Evolutionary conservation across 2,329 filamentous ascomycete genomes (phyloP).

Genomic region (Phialemoniopsis sp.): DNA sequence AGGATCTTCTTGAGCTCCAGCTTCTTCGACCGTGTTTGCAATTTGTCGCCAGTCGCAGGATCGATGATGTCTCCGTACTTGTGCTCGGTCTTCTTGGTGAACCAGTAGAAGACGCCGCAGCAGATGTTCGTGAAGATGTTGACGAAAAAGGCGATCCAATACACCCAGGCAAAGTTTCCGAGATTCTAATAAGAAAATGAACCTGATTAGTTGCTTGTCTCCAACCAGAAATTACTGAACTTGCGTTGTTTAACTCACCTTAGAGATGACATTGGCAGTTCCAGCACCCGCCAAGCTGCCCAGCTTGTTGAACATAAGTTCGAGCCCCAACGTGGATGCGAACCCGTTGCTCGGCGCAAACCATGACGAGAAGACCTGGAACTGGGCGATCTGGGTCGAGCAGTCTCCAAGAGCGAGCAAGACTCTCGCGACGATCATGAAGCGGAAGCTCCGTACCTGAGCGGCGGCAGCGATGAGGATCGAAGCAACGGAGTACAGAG

Average conservation of each 20-base stretch:
- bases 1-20: constrained; percentile 53
- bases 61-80: constrained; percentile 43
- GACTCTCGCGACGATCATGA: constrained; percentile 57
- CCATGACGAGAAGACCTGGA: constrained; percentile 63
- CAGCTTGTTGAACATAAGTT: constrained; percentile 57
- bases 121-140: constrained; percentile 58
- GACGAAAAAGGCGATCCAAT: constrained; percentile 59
- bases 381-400: constrained; percentile 60
- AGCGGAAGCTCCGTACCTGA: constrained; percentile 50
- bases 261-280: constrained; percentile 11
- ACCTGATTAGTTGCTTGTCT: too few species aligned
- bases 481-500: constrained; percentile 51
- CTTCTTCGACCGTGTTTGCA: constrained; percentile 55
- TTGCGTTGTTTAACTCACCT: too few species aligned
- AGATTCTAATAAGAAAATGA: too few species aligned
- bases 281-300: constrained; percentile 54
- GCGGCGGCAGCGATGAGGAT: constrained; percentile 56
- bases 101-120: constrained; percentile 48
- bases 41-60: constrained; percentile 51
- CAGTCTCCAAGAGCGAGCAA: constrained; percentile 58
- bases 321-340: constrained; percentile 56
- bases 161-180: constrained; percentile 58
- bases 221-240: too few species aligned
- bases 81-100: constrained; percentile 47
- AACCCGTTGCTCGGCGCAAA: constrained; percentile 59